Conservation (phyloP, 2,329 filamentous ascomycete species). For the Fusarium sterilihyphosum region DNA sequence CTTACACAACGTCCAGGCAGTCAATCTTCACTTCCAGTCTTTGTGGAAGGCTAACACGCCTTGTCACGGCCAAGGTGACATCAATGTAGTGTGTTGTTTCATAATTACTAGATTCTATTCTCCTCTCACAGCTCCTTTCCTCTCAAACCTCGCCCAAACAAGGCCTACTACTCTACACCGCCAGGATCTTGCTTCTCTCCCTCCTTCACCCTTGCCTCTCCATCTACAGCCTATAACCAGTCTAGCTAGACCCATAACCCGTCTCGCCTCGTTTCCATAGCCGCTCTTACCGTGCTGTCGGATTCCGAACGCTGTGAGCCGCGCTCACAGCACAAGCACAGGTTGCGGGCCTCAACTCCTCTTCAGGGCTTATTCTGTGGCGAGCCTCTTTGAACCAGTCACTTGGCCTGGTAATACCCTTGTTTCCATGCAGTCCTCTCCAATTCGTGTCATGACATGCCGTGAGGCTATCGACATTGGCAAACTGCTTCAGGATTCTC, state of each 20-base stretch:
- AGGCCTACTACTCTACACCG: neutral
- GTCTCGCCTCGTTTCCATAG: slow-evolving; percentile 8
- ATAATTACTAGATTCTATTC: neutral
- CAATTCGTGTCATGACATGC: neutral
- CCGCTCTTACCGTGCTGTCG: slow-evolving; percentile 13
- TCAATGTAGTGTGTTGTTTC: neutral
- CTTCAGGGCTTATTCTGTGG: neutral
- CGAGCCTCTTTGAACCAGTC: neutral
- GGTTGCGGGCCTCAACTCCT: slow-evolving; percentile 2
- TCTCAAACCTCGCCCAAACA: neutral
- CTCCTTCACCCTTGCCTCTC: neutral
- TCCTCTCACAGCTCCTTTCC: neutral
- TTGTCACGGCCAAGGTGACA: neutral
- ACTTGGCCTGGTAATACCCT: neutral
- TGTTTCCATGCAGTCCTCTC: neutral
- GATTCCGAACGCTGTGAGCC: slow-evolving; percentile 11
- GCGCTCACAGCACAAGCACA: neutral
- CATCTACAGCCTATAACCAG: neutral
- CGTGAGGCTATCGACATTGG: slow-evolving; percentile 14
- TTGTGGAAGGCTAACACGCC: neutral
- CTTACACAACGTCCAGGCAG: neutral
- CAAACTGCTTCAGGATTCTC: neutral
- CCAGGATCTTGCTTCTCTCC: neutral
- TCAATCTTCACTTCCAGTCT: neutral
- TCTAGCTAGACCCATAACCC: neutral